Conservation (phyloP, 176 grass and related monocot species). For the Bolboschoenus planiculmis region DNA sequence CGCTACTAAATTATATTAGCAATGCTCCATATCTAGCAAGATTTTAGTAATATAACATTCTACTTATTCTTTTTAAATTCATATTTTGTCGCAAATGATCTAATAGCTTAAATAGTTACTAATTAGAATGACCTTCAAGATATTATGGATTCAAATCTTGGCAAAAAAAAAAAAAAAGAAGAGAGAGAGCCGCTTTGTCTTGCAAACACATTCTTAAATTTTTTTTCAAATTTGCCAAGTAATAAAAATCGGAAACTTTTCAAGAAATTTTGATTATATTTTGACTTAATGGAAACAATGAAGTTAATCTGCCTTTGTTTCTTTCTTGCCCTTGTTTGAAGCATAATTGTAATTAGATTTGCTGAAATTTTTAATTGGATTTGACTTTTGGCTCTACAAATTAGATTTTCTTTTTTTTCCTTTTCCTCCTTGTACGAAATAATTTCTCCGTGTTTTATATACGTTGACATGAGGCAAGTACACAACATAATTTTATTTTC, state of each 20-base stretch:
- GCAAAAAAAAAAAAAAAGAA: too few relatives aligned
- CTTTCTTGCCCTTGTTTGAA: neutral
- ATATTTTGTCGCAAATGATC: too few relatives aligned
- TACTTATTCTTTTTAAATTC: neutral
- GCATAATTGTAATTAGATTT: neutral
- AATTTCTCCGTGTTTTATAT: neutral
- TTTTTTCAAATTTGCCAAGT: neutral
- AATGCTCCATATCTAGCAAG: neutral
- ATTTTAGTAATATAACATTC: neutral
- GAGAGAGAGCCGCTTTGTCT: neutral
- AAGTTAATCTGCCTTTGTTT: neutral
- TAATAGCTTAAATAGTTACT: too few relatives aligned
- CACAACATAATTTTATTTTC: neutral
- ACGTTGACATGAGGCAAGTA: neutral
- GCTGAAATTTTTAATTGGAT: neutral
- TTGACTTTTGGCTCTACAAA: neutral
- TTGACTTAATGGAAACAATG: neutral
- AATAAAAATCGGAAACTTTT: neutral
- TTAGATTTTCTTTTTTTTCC: neutral
- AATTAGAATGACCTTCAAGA: too few relatives aligned
- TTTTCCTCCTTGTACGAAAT: too few relatives aligned
- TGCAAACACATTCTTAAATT: neutral
- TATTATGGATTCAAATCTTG: too few relatives aligned
- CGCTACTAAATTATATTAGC: neutral
- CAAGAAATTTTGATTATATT: neutral